Conservation (phyloP, 2,329 filamentous ascomycete genomes). For the Karstenula rhodostoma region DNA sequence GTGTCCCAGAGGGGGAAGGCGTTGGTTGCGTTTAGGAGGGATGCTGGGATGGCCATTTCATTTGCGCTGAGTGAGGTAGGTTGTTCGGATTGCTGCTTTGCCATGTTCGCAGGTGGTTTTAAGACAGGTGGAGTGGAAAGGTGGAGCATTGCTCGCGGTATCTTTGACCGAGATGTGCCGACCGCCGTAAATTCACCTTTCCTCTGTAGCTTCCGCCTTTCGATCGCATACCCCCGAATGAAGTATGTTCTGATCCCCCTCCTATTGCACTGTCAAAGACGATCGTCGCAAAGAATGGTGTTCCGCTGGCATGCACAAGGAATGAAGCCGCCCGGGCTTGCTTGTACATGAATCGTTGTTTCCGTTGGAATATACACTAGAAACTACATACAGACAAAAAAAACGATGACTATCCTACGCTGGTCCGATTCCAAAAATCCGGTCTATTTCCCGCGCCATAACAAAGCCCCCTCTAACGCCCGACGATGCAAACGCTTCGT, state of each 20-base stretch:
- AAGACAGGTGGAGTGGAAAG: not conserved
- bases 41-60: not conserved
- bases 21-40: not conserved
- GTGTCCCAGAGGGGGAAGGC: not conserved
- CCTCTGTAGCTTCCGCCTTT: not conserved
- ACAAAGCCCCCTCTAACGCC: not conserved
- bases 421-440: not conserved
- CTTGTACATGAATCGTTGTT: not conserved
- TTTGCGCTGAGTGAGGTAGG: not conserved
- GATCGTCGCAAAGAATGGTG: no score
- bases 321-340: not conserved
- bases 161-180: not conserved
- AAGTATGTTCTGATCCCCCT: not conserved
- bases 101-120: not conserved
- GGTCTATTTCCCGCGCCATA: not conserved
- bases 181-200: not conserved
- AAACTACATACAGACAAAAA: not conserved
- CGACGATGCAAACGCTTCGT: not conserved
- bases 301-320: no score
- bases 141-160: conserved; percentile 1
- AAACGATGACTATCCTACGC: not conserved
- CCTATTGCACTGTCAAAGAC: no score
- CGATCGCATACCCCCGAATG: not conserved
- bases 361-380: not conserved
- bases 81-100: not conserved